Evolutionary conservation across 2,329 filamentous ascomycete genomes (phyloP).

Genomic region (Dactylellina leptospora): DNA sequence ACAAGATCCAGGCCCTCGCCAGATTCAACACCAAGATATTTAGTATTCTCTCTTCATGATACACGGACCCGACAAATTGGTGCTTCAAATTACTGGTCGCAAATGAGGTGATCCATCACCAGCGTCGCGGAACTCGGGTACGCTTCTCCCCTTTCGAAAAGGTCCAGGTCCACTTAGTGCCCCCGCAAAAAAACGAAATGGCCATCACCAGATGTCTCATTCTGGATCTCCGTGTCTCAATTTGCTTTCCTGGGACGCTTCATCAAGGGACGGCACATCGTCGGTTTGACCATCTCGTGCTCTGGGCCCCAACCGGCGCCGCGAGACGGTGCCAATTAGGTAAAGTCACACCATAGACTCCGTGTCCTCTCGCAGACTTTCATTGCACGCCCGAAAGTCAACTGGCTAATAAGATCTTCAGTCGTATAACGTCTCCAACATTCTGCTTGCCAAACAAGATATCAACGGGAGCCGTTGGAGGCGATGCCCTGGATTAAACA

Average conservation of each 20-base stretch:
- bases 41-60: slow-evolving; percentile 3
- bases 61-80: slow-evolving; percentile 34
- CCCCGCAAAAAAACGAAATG: slow-evolving; percentile 15
- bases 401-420: slow-evolving; percentile 12
- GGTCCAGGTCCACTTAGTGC: slow-evolving; percentile 7
- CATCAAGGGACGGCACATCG: slow-evolving; percentile 25
- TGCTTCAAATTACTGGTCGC: slow-evolving; percentile 36
- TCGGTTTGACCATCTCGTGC: slow-evolving; percentile 2
- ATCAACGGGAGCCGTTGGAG: slow-evolving; percentile 6
- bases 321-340: slow-evolving; percentile 31
- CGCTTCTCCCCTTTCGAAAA: slow-evolving; percentile 24
- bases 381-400: neutral
- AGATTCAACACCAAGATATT: slow-evolving; percentile 2
- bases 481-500: neutral
- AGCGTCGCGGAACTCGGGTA: slow-evolving; percentile 41
- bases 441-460: slow-evolving; percentile 4
- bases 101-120: slow-evolving; percentile 42
- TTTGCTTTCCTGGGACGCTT: slow-evolving; percentile 5
- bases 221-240: slow-evolving; percentile 39
- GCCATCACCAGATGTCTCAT: slow-evolving; percentile 19
- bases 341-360: slow-evolving; percentile 18
- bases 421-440: neutral
- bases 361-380: slow-evolving; percentile 25
- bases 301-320: slow-evolving; percentile 7
- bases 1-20: slow-evolving; percentile 37